Evolutionary conservation across 345 rosid genomes (phyloP), one percentile per base, ranked within the genome.

Genomic region (Erodium maritimum): DNA sequence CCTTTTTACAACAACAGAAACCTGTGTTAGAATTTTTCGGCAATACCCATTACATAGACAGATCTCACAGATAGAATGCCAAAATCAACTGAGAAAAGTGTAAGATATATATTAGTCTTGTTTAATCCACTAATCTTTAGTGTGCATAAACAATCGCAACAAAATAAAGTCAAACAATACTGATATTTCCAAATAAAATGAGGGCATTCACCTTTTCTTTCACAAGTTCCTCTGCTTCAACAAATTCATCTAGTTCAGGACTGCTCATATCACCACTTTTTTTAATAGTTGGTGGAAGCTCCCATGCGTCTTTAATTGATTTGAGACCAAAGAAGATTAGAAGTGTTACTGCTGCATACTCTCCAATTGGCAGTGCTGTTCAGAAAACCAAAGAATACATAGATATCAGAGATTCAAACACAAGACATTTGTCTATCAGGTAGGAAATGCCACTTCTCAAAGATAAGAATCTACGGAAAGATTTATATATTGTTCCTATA

Each of bases 271-370:
- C 80, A 61, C 90, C 87, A 61, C 57, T 72, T 77, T 79, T 83
- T 52, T 62, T 74, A 19, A 57, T 79, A 10, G 64, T 73, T 18
- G 86, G 69, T 20, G 95, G 96, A 75, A 88, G 80, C 64, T 83
- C 82, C 96, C 99, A 93, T 46, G 99, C 94, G 70, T 89, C 96
- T 78, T 93, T 93, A 69, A 93, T 82, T 53, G 99, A 82, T 79
- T 93, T 93, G 59, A 93, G 77, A 62, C 99, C 96, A 74, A 93
- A 93, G 76, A 93, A 93, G 75, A 85, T 61, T 21, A 93, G 80
- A 67, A 93, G 91, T 54, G 95, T 75, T 63, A 89, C 79, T 5
- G 95, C 99, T 66, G 94, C 95, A 73, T 93, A 93, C 78, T 89
- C 95, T 79, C 99, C 99, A 52, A 93, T 78, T 13, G 96, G 99